Evolutionary conservation across 805 yeast species (phyloP).

Genomic region (Candida coleopterorum): DNA sequence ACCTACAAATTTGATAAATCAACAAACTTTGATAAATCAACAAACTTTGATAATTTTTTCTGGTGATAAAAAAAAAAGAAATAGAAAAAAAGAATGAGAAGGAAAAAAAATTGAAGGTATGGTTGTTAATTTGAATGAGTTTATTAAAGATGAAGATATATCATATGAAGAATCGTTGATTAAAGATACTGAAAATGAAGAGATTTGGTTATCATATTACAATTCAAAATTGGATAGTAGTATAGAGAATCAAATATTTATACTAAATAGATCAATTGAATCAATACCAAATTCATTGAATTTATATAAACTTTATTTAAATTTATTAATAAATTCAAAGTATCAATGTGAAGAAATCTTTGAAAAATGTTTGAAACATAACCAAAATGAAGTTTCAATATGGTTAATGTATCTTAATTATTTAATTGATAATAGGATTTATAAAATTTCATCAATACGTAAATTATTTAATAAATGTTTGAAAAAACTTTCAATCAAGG

Average conservation of each 20-base stretch:
- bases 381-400: constrained; percentile 41
- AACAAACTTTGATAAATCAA: too few species aligned
- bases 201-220: constrained; percentile 45
- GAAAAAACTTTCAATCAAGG: constrained; percentile 42
- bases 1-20: too few species aligned
- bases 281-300: constrained; percentile 43
- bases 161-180: constrained; percentile 31
- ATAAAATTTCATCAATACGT: constrained; percentile 35
- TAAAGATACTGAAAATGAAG: constrained; percentile 27
- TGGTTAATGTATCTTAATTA: constrained; percentile 52
- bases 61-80: not conserved
- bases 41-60: not conserved
- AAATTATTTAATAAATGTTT: constrained; percentile 47
- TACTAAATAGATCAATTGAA: constrained; percentile 49
- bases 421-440: constrained; percentile 24
- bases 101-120: too few species aligned
- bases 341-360: constrained; percentile 35
- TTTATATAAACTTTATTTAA: constrained; percentile 51
- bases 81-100: too few species aligned
- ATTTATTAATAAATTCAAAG: constrained; percentile 26
- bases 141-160: constrained; percentile 23
- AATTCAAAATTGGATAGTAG: constrained; percentile 23
- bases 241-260: constrained; percentile 36
- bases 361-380: constrained; percentile 37
- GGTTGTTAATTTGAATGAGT: constrained; percentile 8